Evolutionary conservation across 768 basidiomycete species (phyloP).

Genomic region (Neoboletus subvelutipes): DNA sequence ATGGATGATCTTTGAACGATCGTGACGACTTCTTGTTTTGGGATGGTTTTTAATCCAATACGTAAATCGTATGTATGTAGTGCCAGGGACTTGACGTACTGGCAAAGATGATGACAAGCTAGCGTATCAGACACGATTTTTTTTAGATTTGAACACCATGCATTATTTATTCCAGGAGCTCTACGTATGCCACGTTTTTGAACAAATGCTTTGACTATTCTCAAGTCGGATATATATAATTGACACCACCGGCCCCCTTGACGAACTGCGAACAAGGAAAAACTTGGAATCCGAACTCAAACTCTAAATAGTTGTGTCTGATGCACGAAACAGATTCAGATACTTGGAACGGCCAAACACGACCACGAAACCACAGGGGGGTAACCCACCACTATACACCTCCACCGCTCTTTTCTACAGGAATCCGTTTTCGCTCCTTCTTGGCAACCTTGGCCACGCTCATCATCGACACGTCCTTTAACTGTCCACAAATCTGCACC

Average conservation of each 20-base stretch:
- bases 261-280: too few species aligned
- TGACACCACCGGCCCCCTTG: too few species aligned
- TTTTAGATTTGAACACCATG: too few species aligned
- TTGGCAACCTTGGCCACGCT: conserved; percentile 35
- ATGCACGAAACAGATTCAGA: too few species aligned
- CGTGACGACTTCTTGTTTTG: background rate
- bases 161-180: too few species aligned
- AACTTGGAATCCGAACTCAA: too few species aligned
- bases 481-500: conserved; percentile 64
- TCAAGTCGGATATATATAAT: too few species aligned
- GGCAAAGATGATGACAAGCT: background rate
- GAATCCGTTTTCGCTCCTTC: conserved; percentile 47
- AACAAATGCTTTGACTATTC: too few species aligned
- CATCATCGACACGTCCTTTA: conserved; percentile 64
- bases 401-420: conserved; percentile 38
- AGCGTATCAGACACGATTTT: too few species aligned
- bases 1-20: background rate
- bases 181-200: too few species aligned
- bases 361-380: background rate
- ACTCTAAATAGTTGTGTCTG: too few species aligned
- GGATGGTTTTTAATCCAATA: background rate
- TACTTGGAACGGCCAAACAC: too few species aligned
- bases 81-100: background rate
- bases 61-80: background rate
- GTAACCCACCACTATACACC: conserved; percentile 21